A percentile compares a stretch with the other conserved stretches of the same genome.
These are phyloP conservation scores for Zostera marina DNA, from an alignment of 116 monocot genomes.

Conservation along the genomic window DNA sequence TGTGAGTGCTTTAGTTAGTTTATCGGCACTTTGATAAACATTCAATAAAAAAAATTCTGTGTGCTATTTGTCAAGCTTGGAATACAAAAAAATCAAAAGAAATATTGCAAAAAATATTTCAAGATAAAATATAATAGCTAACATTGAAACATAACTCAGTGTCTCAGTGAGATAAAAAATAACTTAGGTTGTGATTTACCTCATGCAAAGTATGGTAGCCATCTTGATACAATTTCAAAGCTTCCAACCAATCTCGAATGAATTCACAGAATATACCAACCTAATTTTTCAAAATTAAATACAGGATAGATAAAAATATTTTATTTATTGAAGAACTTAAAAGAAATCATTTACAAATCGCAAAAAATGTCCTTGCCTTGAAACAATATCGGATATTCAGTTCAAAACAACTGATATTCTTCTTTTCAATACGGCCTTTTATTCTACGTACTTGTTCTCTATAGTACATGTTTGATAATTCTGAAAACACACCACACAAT, in stretches of 20 bases:
- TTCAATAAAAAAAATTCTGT: too few species aligned
- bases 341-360: not conserved
- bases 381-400: constrained; percentile 78
- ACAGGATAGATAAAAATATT: not conserved
- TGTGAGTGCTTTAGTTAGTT: too few species aligned
- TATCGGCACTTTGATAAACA: too few species aligned
- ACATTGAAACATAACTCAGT: too few species aligned
- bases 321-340: not conserved
- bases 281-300: constrained; percentile 21
- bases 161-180: too few species aligned
- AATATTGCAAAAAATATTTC: too few species aligned
- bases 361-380: constrained; percentile 33
- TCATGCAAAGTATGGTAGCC: constrained; percentile 60
- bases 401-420: constrained; percentile 38
- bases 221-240: constrained; percentile 77
- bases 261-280: constrained; percentile 89
- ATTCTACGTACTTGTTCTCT: constrained; percentile 77
- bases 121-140: too few species aligned
- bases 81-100: too few species aligned
- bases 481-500: constrained; percentile 53
- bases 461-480: constrained; percentile 63
- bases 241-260: constrained; percentile 84
- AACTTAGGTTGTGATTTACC: constrained; percentile 12
- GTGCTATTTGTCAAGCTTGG: too few species aligned
- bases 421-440: constrained; percentile 64